Percentiles rank a stretch among this genome's conserved stretches.
Evolutionary conservation across 345 rosid genomes (phyloP).

Genomic region (Arabis alpina): DNA sequence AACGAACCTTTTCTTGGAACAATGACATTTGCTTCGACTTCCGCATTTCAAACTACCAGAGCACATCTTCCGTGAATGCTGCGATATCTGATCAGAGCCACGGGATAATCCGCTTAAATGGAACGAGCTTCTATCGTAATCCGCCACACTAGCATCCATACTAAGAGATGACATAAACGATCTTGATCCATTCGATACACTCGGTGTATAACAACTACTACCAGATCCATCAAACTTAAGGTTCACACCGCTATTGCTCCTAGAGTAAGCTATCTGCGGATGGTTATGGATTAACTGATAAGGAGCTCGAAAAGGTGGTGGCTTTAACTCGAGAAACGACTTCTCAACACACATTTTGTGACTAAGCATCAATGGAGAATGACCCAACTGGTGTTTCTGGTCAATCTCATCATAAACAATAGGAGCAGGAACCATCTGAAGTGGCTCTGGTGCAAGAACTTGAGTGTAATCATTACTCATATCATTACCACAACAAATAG

Average conservation of each 20-base stretch:
- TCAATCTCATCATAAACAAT: constrained; percentile 39
- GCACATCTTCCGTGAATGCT: constrained; percentile 59
- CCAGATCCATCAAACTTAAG: constrained; percentile 64
- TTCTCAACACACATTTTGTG: constrained; percentile 49
- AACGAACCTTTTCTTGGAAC: constrained; percentile 74
- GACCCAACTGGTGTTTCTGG: constrained; percentile 40
- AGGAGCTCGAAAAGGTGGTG: constrained; percentile 52
- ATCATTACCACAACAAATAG: constrained; percentile 36
- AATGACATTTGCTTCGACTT: constrained; percentile 66
- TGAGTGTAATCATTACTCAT: constrained; percentile 33
- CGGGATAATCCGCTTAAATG: constrained; percentile 61
- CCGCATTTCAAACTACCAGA: constrained; percentile 65
- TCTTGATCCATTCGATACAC: constrained; percentile 62
- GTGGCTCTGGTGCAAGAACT: constrained; percentile 67
- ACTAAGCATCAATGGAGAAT: constrained; percentile 28
- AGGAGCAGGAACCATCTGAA: constrained; percentile 56
- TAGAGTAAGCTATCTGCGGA: constrained; percentile 52
- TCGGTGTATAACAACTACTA: constrained; percentile 53
- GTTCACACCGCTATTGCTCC: constrained; percentile 58
- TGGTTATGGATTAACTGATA: constrained; percentile 56
- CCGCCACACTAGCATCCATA: constrained; percentile 59
- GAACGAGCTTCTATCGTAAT: constrained; percentile 56
- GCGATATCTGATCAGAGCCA: constrained; percentile 53
- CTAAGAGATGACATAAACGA: constrained; percentile 72
- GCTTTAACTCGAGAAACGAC: constrained; percentile 52